Percentiles rank a stretch among this genome's conserved stretches.
Conservation (phyloP, 768 basidiomycete species). For the Boletus rubescentipes region DNA sequence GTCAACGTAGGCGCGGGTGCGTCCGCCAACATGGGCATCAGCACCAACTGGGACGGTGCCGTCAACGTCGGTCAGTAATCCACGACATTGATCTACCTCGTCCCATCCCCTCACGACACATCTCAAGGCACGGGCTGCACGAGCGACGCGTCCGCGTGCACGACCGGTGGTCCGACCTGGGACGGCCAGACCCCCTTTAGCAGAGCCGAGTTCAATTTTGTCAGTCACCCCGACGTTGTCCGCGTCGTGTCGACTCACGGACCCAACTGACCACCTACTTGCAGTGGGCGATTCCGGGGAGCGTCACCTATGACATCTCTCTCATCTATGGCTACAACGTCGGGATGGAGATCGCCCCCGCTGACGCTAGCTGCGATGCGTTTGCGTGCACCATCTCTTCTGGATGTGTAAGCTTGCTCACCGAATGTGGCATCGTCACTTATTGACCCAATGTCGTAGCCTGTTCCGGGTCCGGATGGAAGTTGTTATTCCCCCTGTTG, state of each 20-base stretch:
- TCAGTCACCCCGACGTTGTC: neutral
- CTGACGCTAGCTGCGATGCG: constrained; percentile 13
- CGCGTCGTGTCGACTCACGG: too few species aligned
- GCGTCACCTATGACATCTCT: constrained; percentile 23
- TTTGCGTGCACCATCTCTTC: constrained; percentile 19
- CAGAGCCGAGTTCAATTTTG: neutral
- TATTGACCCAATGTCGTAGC: neutral
- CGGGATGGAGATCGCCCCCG: constrained; percentile 21
- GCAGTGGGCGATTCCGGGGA: too few species aligned
- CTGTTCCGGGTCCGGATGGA: constrained; percentile 6
- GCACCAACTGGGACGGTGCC: constrained; percentile 21
- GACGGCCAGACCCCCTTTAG: constrained; percentile 18
- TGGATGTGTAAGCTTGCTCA: constrained; percentile 14
- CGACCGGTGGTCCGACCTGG: constrained; percentile 23
- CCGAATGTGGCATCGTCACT: neutral
- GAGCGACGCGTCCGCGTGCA: constrained; percentile 14
- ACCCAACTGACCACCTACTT: too few species aligned
- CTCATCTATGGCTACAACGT: constrained; percentile 14
- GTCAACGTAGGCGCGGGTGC: constrained; percentile 13
- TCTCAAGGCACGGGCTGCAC: constrained; percentile 20
- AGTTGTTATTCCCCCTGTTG: neutral
- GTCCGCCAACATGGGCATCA: constrained; percentile 17
- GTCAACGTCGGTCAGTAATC: constrained; percentile 18
- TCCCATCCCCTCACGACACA: neutral
- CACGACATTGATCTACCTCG: neutral